Conservation (phyloP, 2,329 filamentous ascomycete species). For the Aspergillus eucalypticola region DNA sequence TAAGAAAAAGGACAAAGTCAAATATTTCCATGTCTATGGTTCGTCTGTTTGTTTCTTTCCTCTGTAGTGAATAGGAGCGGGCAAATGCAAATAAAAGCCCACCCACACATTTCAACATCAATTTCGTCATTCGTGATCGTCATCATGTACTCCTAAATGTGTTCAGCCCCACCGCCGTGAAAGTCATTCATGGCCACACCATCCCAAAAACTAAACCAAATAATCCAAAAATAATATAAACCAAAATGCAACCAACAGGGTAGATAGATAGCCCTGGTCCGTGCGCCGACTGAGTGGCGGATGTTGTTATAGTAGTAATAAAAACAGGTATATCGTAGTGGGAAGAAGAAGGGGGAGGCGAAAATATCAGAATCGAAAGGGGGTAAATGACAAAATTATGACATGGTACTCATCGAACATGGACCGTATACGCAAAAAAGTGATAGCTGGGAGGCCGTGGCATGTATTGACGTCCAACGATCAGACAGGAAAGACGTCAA, state of each 20-base stretch:
- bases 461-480: neutral
- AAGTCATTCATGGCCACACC: neutral
- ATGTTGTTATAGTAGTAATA: neutral
- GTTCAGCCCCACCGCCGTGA: neutral
- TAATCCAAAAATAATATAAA: neutral
- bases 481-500: neutral
- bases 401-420: neutral
- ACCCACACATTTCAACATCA: neutral
- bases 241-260: neutral
- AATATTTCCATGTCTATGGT: neutral
- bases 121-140: conserved; percentile 5
- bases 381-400: neutral
- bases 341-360: neutral
- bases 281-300: neutral
- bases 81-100: too few species aligned
- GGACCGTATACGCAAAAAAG: neutral
- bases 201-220: neutral
- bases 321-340: neutral
- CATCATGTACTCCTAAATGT: conserved; percentile 3
- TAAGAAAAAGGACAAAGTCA: too few species aligned
- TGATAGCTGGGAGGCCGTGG: neutral
- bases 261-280: neutral
- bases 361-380: neutral
- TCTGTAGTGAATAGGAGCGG: neutral
- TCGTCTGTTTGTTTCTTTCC: neutral